Evolutionary conservation across 1,284 basidiomycete species (phyloP), one percentile per base, ranked within the genome.

Genomic region (Moesziomyces sp.): DNA sequence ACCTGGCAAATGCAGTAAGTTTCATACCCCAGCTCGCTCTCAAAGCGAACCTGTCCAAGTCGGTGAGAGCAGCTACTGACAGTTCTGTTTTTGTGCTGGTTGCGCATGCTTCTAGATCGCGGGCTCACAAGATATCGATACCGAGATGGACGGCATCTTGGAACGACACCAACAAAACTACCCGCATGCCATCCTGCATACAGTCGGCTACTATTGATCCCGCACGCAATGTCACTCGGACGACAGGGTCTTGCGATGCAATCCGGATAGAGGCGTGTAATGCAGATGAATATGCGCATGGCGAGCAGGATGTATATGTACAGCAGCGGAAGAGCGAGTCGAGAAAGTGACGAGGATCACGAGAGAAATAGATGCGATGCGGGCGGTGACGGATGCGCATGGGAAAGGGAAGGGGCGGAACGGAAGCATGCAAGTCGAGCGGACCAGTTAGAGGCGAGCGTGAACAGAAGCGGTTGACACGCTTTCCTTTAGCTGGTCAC

Each of bases 121-220:
- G 84, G 88, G 85, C 5, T 88, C 92, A 9, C 87, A 88, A 59
- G 94, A 98, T 82, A 87, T 98, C 44, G 97, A 99, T 84, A 91
- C 92, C 76, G 92, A 93, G 45, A 97, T 99, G 61, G 91, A 92
- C 76, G 87, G 87, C 55, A 96, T 99, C 70, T 86, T 99, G 28
- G 88, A 92, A 74, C 83, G 82, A 34, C 96, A 99, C 74, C 91
- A 93, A 83, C 91, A 92, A 57, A 91, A 89, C 54, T 94, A 97
- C 84, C 94, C 96, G 0, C 97, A 99, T 85, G 91, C 89, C 80
- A 86, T 99, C 34, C 87, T 99, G 48, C 97, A 99, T 83, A 92
- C 92, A 13, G 91, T 84, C 34, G 71, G 59, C 13, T 83, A 72
- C 46, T 83, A 83, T 50, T 83, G 50, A 63, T 9, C 26, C 10